Conservation (phyloP, 352 stramenopile species). For the Phytophthora crassamura region DNA sequence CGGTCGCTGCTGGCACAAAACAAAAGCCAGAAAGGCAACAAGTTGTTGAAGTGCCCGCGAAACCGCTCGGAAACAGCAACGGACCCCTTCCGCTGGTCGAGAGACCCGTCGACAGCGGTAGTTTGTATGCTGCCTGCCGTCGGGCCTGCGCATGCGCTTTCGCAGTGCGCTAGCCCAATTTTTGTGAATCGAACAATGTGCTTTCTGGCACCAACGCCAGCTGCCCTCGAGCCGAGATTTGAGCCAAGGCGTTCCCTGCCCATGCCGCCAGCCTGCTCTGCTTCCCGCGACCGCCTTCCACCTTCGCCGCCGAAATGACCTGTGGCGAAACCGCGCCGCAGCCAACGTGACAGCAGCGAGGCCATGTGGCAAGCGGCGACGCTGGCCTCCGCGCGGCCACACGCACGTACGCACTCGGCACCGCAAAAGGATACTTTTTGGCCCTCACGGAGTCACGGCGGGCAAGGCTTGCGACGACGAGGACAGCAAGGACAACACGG, state of each 20-base stretch:
- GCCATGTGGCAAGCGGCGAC: constrained; percentile 22
- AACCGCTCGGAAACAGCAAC: too few relatives aligned
- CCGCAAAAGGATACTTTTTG: constrained; percentile 37
- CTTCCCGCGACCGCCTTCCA: background rate
- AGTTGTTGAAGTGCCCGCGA: too few relatives aligned
- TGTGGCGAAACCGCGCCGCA: too few relatives aligned
- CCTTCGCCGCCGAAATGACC: constrained; percentile 14
- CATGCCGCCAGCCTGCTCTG: too few relatives aligned
- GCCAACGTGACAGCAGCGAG: constrained; percentile 15
- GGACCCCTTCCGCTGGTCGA: too few relatives aligned
- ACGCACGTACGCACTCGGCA: constrained; percentile 15
- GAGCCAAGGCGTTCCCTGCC: too few relatives aligned
- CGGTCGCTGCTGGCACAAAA: too few relatives aligned
- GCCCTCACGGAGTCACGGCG: background rate
- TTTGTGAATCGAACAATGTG: constrained; percentile 25
- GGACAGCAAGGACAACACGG: constrained; percentile 9
- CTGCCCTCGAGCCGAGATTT: background rate
- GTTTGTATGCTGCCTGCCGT: too few relatives aligned
- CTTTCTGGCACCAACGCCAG: constrained; percentile 5
- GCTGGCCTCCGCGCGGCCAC: constrained; percentile 21
- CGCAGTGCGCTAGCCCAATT: background rate
- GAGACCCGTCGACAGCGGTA: too few relatives aligned
- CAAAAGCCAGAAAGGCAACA: too few relatives aligned
- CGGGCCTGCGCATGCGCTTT: too few relatives aligned
- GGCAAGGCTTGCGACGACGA: constrained; percentile 2